phyloP scores from a whole-genome alignment of 108 stramenopile species.

The Craspedostauros australis region DNA sequence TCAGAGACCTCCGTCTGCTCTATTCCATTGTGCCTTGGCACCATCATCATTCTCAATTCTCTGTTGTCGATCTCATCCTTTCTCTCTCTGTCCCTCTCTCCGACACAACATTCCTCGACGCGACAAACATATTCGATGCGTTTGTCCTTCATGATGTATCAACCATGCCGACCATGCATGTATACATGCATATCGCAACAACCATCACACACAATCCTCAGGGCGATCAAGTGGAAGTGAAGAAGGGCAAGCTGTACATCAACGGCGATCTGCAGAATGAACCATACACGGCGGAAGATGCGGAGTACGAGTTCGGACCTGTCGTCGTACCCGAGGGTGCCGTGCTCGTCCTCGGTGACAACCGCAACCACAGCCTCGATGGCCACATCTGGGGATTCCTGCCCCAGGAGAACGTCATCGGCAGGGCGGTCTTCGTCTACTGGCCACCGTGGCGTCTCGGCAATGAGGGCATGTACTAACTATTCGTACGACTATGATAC shows the following conservation, averaged over 20 bases:
- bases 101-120: no score
- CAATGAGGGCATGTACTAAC: conserved; percentile 64
- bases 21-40: background rate
- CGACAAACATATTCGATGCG: no score
- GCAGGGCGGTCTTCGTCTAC: conserved; percentile 81
- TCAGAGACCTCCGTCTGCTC: no score
- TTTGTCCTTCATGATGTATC: background rate
- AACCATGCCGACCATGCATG: background rate
- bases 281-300: conserved; percentile 82
- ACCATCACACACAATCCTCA: no score
- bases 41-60: background rate
- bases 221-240: conserved; percentile 88
- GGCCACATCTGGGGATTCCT: conserved; percentile 87
- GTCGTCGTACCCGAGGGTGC: conserved; percentile 75
- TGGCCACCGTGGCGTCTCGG: conserved; percentile 91
- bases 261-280: conserved; percentile 89
- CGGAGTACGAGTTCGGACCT: conserved; percentile 81
- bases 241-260: conserved; percentile 75
- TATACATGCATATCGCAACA: no score
- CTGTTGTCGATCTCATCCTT: background rate
- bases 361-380: conserved; percentile 87
- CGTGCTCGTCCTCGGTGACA: conserved; percentile 86
- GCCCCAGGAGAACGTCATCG: conserved; percentile 58
- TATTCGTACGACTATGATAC: background rate
- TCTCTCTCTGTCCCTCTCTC: background rate